Conservation (phyloP, 495 filamentous ascomycete genomes). For the Talaromyces thailandensis region DNA sequence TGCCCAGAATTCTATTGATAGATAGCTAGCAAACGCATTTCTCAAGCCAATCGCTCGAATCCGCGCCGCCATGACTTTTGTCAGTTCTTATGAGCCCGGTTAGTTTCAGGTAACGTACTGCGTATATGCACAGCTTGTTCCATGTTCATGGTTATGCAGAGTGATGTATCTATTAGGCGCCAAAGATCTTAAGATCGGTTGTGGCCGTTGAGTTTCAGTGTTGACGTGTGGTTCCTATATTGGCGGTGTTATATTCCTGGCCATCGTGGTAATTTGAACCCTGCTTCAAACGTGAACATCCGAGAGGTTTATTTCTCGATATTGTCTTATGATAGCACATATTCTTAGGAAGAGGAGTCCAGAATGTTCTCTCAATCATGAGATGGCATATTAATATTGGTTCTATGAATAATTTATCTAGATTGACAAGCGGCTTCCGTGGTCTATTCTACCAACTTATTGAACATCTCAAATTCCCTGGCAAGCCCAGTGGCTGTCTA, state of each 20-base stretch:
- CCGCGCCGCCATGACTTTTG: too few relatives aligned
- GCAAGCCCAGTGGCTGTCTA: background rate
- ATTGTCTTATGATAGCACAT: background rate
- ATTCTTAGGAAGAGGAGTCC: background rate
- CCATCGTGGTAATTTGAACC: background rate
- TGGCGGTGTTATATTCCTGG: background rate
- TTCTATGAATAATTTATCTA: background rate
- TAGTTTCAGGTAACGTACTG: background rate
- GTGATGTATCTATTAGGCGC: background rate
- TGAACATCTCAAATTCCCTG: background rate
- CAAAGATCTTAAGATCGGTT: background rate
- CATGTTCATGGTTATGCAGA: background rate
- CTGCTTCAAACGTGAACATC: background rate
- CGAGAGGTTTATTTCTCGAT: background rate
- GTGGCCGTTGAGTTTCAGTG: background rate
- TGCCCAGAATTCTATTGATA: too few relatives aligned
- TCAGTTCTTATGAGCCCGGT: too few relatives aligned
- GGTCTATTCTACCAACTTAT: background rate
- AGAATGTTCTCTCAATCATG: background rate
- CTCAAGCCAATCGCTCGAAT: too few relatives aligned
- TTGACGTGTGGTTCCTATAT: background rate
- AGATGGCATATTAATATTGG: too few relatives aligned
- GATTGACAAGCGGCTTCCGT: background rate
- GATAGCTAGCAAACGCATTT: too few relatives aligned
- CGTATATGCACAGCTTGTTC: too few relatives aligned